Base-by-base conservation (phyloP, 2,329 filamentous ascomycete species). In the Lasiodiplodia gonubiensis region DNA sequence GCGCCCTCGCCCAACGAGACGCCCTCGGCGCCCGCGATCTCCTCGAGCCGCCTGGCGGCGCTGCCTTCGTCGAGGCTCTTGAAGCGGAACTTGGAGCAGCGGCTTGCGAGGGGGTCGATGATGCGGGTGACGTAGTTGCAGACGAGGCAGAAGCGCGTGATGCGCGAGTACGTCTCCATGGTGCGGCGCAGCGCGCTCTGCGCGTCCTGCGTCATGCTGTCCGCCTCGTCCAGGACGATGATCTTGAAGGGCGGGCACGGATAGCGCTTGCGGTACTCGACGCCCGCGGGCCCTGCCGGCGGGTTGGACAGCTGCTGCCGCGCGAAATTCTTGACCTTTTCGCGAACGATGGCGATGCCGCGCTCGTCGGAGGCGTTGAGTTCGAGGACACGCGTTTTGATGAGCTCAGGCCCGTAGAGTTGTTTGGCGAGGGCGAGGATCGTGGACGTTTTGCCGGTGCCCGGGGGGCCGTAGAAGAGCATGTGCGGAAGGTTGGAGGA, bases 101-200 rank as follows among this genome's bases (percentile, higher is more conserved):
- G 87, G 78, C 89, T 93, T 1, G 95, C 95, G 25, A 99, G 83
- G 7, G 95, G 96, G 77, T 99, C 95, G 74, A 99, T 99, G 77
- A 99, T 99, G 68, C 95, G 86, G 3, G 95, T 98, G 54, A 99
- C 95, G 75, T 99, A 99, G 81, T 99, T 99, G 82, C 96, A 99
- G 68, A 98, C 94, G 51, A 99, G 85, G 77, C 95, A 98, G 80
- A 99, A 99, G 16, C 95, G 87, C 2, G 95, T 99, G 80, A 98
- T 97, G 75, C 93, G 94, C 79, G 88, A 92, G 80, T 98, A 98
- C 54, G 93, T 97, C 82, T 99, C 95, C 95, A 99, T 99, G 1
- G 95, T 99, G 66, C 96, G 87, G 71, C 95, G 87, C 67, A 99
- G 84, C 5, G 96, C 95, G 69, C 89, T 92, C 83, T 99, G 95